Evolutionary conservation across 2,329 filamentous ascomycete genomes (phyloP), one percentile per base, ranked within the genome.

Genomic region (Ustilaginoidea virens): DNA sequence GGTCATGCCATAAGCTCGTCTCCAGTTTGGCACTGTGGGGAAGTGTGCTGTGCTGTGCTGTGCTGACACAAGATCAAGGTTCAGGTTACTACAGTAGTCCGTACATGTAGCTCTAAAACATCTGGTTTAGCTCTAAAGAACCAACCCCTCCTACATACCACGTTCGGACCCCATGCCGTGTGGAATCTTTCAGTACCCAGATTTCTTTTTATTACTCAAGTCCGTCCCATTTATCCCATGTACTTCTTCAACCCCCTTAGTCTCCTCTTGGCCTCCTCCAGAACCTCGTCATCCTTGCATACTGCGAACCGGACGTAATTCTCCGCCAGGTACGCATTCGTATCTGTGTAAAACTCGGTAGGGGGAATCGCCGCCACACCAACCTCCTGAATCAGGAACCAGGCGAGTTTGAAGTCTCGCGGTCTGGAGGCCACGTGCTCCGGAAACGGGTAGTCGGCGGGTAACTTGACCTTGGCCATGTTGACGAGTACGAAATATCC

Each of bases 401-500:
- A 98, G 20, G 75, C 73, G 26, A 98, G 69, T 63, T 92, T 82
- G 59, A 96, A 98, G 52, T 98, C 90, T 17, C 90, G 67, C 15
- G 90, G 83, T 2, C 90, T 71, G 45, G 66, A 74, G 10, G 80
- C 81, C 20, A 98, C 87, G 48, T 94, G 83, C 1, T 76, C 64
- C 17, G 90, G 90, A 62, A 96, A 96, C 0, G 77, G 69, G 52
- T 96, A 98, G 48, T 75, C 74, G 4, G 66, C 66, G 0, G 90
- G 90, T 5, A 98, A 51, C 49, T 80, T 73, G 33, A 98, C 82
- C 49, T 87, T 86, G 33, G 71, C 64, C 65, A 96, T 76, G 59
- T 98, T 98, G 38, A 82, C 90, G 30, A 98, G 71, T 22, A 98
- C 82, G 48, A 98, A 98, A 61, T 98, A 98, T 13, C 90, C 90